Evolutionary conservation across 2,329 filamentous ascomycete species (phyloP), one percentile per base, ranked within the genome.

Genomic region (Cercospora citrullina): DNA sequence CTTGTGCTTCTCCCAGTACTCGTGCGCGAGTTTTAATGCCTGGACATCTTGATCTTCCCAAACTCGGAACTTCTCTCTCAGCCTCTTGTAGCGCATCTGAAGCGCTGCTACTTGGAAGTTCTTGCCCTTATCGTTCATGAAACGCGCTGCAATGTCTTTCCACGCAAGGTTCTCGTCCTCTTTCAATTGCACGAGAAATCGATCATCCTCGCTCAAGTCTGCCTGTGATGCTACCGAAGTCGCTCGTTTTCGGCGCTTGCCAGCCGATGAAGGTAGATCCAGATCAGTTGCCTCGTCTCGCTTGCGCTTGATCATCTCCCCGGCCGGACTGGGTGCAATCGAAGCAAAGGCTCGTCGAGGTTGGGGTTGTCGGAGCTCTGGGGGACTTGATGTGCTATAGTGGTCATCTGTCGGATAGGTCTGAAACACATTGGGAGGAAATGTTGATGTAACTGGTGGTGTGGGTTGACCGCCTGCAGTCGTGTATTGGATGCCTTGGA

Each of bases 1-100:
- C 73, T 85, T 85, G 76, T 79, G 81, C 71, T 82, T 82, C 63
- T 81, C 81, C 83, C 83, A 86, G 74, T 84, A 84, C 70, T 86
- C 83, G 72, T 84, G 80, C 33, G 84, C 84, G 74, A 81, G 77
- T 64, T 80, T 80, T 31, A 86, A 77, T 12, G 84, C 84, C 68
- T 80, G 78, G 53, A 85, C 74, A 67, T 86, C 84, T 18, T 77
- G 75, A n/a, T 85, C 83, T 23, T 81, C 82, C 84, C 84, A 86
- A 1, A 81, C 77, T 23, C 84, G 81, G 75, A 84, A 81, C 58
- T 82, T 80, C 72, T 85, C 84, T 18, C 82, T 78, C 42, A 86
- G 76, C 42, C 84, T 79, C 74, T 85, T 85, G 71, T 84, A 81
- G 21, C 84, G 82, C 84, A 86, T 86, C 72, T 86, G 84, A 33